Percentiles rank a stretch among this genome's conserved stretches.
Conservation (phyloP, 2,329 filamentous ascomycete genomes). For the Fusarium sp. region DNA sequence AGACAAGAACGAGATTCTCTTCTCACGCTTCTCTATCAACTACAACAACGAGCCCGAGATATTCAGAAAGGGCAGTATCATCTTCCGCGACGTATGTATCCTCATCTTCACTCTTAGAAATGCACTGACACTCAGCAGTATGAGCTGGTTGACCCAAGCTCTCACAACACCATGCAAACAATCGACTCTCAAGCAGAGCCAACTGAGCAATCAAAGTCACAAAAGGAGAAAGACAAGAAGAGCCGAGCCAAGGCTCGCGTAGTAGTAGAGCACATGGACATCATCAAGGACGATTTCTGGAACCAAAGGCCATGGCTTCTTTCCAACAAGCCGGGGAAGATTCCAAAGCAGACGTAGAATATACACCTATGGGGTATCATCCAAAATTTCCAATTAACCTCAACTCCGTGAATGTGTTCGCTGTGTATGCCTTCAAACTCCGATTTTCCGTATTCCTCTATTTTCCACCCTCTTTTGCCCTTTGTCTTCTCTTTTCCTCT, state of each 20-base stretch:
- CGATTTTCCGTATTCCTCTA: constrained; percentile 10
- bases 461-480: constrained; percentile 40
- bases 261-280: constrained; percentile 86
- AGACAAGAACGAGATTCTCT: constrained; percentile 97
- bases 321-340: constrained; percentile 77
- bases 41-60: constrained; percentile 97
- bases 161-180: constrained; percentile 58
- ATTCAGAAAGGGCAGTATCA: constrained; percentile 90
- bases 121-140: constrained; percentile 62
- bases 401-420: constrained; percentile 45
- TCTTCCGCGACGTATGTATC: constrained; percentile 79
- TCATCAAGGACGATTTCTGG: constrained; percentile 98
- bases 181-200: constrained; percentile 64
- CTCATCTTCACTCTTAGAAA: too few species aligned
- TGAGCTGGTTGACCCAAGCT: constrained; percentile 72
- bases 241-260: constrained; percentile 82
- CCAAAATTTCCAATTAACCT: constrained; percentile 35
- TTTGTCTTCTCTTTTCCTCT: constrained; percentile 53
- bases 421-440: constrained; percentile 25
- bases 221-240: constrained; percentile 85
- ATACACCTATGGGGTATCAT: constrained; percentile 48
- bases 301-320: constrained; percentile 84
- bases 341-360: constrained; percentile 68
- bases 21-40: constrained; percentile 88
- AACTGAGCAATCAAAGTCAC: constrained; percentile 76